A percentile compares a stretch with the other conserved stretches of the same genome.
Evolutionary conservation across 768 basidiomycete genomes (phyloP).

Genomic region (Boletus sensibilis): DNA sequence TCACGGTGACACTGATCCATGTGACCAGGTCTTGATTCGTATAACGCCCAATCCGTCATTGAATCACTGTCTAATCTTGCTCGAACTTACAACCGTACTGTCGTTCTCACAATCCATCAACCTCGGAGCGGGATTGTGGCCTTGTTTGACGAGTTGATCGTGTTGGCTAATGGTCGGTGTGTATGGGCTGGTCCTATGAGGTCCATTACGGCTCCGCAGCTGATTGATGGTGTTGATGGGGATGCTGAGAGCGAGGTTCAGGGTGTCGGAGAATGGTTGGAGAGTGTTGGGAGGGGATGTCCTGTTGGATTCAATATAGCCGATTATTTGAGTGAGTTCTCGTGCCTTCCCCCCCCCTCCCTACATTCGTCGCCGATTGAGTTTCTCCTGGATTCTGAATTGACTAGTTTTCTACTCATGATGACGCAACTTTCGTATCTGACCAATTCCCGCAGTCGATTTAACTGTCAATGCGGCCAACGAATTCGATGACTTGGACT

Average conservation of each 20-base stretch:
- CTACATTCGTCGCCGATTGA: neutral
- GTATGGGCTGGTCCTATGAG: constrained; percentile 34
- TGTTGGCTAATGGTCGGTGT: constrained; percentile 78
- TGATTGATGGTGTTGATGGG: constrained; percentile 6
- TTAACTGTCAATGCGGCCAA: constrained; percentile 61
- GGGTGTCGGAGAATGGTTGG: constrained; percentile 60
- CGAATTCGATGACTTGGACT: constrained; percentile 31
- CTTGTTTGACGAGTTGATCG: constrained; percentile 87
- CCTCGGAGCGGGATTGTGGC: constrained; percentile 97
- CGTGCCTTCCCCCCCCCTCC: neutral
- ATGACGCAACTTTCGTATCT: neutral
- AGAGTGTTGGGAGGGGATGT: constrained; percentile 75
- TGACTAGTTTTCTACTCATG: neutral
- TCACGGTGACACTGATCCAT: neutral
- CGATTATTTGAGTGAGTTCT: constrained; percentile 83
- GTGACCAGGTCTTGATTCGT: constrained; percentile 79
- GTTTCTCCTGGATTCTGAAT: neutral
- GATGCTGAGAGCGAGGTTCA: constrained; percentile 18
- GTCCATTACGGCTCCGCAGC: constrained; percentile 5
- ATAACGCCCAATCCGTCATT: constrained; percentile 93
- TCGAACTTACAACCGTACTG: constrained; percentile 86
- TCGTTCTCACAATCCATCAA: constrained; percentile 97
- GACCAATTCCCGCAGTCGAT: constrained; percentile 50
- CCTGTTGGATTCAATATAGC: constrained; percentile 96
- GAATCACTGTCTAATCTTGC: constrained; percentile 86